These are phyloP conservation scores for Artemisia tridentata DNA, from an alignment of 129 eudicot species.

Conservation along the genomic window DNA sequence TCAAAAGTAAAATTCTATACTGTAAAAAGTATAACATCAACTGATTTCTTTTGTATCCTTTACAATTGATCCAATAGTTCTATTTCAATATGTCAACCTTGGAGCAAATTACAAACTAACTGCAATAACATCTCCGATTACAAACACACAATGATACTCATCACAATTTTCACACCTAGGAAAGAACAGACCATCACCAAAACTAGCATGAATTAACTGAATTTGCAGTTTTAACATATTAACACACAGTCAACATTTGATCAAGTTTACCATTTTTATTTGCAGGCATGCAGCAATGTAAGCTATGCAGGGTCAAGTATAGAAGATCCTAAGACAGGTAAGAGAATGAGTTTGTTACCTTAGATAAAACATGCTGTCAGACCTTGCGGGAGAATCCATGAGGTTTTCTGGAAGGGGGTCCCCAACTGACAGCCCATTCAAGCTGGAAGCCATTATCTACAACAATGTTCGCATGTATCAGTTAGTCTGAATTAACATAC, in stretches of 20 bases:
- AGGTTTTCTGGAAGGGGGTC: constrained; percentile 71
- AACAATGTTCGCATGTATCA: constrained; percentile 15
- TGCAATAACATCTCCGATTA: constrained; percentile 14
- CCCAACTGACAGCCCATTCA: constrained; percentile 87
- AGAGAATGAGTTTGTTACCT: constrained; percentile 36
- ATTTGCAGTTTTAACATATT: background rate
- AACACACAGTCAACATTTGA: constrained; percentile 8
- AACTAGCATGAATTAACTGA: background rate
- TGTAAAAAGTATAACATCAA: background rate
- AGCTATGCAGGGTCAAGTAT: background rate
- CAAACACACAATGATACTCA: background rate
- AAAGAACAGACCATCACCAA: background rate
- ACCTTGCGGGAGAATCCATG: constrained; percentile 87
- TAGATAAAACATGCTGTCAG: constrained; percentile 59
- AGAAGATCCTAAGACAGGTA: background rate
- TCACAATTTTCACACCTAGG: constrained; percentile 2
- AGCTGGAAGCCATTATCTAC: constrained; percentile 98
- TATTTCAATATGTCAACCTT: constrained; percentile 2
- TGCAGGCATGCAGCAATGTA: background rate
- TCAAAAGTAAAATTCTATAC: background rate
- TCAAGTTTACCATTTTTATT: background rate
- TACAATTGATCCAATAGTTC: background rate
- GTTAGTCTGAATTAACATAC: background rate
- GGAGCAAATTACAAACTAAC: constrained; percentile 16
- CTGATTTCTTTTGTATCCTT: background rate